These are phyloP conservation scores for Eruca vesicaria DNA, from an alignment of 441 rosid species.

Conservation along the genomic window DNA sequence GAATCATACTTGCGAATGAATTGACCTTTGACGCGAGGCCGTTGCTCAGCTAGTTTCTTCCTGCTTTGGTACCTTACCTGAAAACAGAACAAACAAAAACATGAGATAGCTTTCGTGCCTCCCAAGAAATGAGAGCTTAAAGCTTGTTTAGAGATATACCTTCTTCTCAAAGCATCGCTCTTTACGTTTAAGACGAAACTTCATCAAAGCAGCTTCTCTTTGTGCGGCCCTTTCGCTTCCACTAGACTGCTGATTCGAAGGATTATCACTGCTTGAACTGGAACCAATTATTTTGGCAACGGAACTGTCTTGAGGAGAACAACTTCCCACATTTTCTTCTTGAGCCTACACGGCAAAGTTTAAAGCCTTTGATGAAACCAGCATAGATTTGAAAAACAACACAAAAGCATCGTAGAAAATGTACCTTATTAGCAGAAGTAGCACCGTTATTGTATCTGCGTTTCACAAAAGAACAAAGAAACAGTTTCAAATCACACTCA, in stretches of 20 bases:
- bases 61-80: conserved; percentile 61
- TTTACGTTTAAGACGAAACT: conserved; percentile 81
- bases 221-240: conserved; percentile 52
- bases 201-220: conserved; percentile 64
- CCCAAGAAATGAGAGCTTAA: conserved; percentile 16
- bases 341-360: conserved; percentile 41
- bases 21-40: conserved; percentile 53
- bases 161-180: conserved; percentile 80
- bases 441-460: conserved; percentile 59
- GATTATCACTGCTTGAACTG: conserved; percentile 40
- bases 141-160: conserved; percentile 44
- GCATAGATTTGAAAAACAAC: background rate
- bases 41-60: conserved; percentile 51
- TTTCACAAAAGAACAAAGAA: conserved; percentile 2
- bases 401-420: conserved; percentile 11
- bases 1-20: conserved; percentile 39
- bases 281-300: conserved; percentile 51
- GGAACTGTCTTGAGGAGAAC: conserved; percentile 58
- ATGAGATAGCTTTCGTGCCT: background rate
- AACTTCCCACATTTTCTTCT: conserved; percentile 55
- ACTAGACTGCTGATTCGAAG: conserved; percentile 51
- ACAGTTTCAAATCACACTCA: background rate
- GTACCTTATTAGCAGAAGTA: conserved; percentile 63
- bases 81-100: conserved; percentile 1
- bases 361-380: conserved; percentile 28